These are phyloP conservation scores for Boletus hoseneyae DNA, from an alignment of 1,284 basidiomycete species.

Conservation along the genomic window DNA sequence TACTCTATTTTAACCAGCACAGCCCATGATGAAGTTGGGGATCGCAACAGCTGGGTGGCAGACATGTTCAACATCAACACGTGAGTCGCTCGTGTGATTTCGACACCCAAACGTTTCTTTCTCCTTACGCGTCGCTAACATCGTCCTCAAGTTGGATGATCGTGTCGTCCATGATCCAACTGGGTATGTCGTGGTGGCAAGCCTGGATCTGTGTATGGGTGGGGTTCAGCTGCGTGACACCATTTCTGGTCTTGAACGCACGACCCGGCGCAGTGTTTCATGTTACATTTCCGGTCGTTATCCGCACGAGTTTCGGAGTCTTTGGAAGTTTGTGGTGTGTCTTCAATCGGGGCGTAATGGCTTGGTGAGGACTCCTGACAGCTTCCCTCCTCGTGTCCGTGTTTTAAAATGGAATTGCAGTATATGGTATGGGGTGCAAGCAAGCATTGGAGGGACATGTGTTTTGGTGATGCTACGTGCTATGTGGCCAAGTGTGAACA, in stretches of 20 bases:
- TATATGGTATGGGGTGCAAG: slow-evolving; percentile 80
- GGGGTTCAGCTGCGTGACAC: slow-evolving; percentile 70
- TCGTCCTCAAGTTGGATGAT: slow-evolving; percentile 61
- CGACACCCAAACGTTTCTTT: neutral
- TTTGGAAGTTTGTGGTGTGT: slow-evolving; percentile 82
- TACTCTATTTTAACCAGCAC: neutral
- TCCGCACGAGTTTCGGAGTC: slow-evolving; percentile 76
- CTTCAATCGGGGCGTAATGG: slow-evolving; percentile 77
- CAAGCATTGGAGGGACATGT: slow-evolving; percentile 78
- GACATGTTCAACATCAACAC: slow-evolving; percentile 82
- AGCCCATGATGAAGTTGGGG: neutral
- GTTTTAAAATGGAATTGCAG: slow-evolving; percentile 31
- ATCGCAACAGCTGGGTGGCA: slow-evolving; percentile 62
- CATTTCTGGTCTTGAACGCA: slow-evolving; percentile 79
- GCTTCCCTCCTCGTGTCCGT: slow-evolving; percentile 20
- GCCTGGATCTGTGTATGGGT: slow-evolving; percentile 78
- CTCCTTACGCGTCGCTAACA: neutral
- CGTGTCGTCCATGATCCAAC: slow-evolving; percentile 69
- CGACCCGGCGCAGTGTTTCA: slow-evolving; percentile 78
- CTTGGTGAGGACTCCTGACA: slow-evolving; percentile 49
- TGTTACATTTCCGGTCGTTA: slow-evolving; percentile 78
- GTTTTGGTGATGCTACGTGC: slow-evolving; percentile 68
- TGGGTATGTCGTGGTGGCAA: slow-evolving; percentile 81
- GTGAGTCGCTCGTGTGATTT: slow-evolving; percentile 40
- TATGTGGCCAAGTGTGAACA: slow-evolving; percentile 71